phyloP scores from a whole-genome alignment of 2,329 filamentous ascomycete genomes.

The Talaromyces sp. region DNA sequence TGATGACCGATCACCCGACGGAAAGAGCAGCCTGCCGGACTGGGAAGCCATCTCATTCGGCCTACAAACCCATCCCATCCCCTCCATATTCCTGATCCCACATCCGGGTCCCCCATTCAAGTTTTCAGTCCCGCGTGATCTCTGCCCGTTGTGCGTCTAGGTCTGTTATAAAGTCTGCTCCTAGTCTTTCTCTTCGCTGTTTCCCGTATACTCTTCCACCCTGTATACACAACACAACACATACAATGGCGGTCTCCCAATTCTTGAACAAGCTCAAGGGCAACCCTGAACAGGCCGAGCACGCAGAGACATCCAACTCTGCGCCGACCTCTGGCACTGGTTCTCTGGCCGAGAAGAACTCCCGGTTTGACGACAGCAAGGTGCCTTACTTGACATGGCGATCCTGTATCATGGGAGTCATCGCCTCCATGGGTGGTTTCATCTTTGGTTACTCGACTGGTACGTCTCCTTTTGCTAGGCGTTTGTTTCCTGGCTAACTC shows the following conservation, averaged over 20 bases:
- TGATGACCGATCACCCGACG: background rate
- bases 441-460: conserved; percentile 47
- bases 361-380: conserved; percentile 40
- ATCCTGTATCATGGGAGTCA: conserved; percentile 42
- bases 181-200: background rate
- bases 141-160: background rate
- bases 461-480: conserved; percentile 19
- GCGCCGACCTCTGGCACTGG: conserved; percentile 32
- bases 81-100: background rate
- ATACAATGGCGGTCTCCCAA: conserved; percentile 16
- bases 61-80: background rate
- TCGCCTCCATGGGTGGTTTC: conserved; percentile 49
- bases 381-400: conserved; percentile 43
- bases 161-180: background rate
- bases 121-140: conserved; percentile 9
- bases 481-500: background rate
- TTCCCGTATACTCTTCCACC: background rate
- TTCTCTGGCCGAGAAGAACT: conserved; percentile 34
- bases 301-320: conserved; percentile 29
- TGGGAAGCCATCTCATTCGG: background rate
- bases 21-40: background rate
- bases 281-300: conserved; percentile 26
- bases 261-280: conserved; percentile 27
- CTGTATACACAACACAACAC: background rate
- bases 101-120: background rate